phyloP scores from a whole-genome alignment of 805 yeast genomes.

The Maudiozyma barnettii region DNA sequence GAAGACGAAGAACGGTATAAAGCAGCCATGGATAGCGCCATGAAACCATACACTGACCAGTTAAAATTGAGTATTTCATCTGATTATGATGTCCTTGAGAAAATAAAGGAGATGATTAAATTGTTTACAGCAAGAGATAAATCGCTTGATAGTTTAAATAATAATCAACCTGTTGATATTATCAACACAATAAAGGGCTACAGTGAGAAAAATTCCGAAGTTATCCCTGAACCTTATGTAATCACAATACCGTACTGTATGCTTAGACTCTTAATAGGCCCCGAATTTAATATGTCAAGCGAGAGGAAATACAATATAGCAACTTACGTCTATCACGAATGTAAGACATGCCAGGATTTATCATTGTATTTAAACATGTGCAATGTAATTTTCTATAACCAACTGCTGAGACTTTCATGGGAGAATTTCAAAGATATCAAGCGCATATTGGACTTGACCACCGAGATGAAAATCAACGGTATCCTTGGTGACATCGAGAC shows the following conservation, averaged over 20 bases:
- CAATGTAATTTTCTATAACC: conserved; percentile 24
- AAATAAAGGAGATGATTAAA: conserved; percentile 8
- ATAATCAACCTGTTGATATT: conserved; percentile 7
- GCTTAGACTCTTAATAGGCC: conserved; percentile 11
- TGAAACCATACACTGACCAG: conserved; percentile 15
- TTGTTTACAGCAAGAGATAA: conserved; percentile 10
- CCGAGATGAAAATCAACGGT: conserved; percentile 28
- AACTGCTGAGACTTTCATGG: conserved; percentile 24
- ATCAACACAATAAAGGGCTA: conserved; percentile 12
- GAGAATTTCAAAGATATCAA: conserved; percentile 19
- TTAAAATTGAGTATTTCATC: conserved; percentile 10
- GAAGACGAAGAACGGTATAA: conserved; percentile 18
- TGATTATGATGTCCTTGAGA: conserved; percentile 20
- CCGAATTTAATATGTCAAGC: not conserved
- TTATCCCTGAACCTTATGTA: conserved; percentile 23
- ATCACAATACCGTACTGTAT: conserved; percentile 22
- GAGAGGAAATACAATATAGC: conserved; percentile 21
- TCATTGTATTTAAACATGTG: conserved; percentile 25
- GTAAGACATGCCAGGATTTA: conserved; percentile 20
- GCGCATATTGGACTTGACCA: conserved; percentile 12
- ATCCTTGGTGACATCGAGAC: conserved; percentile 25
- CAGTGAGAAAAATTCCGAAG: conserved; percentile 3
- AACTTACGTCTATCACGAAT: conserved; percentile 21
- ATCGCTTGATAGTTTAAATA: conserved; percentile 5
- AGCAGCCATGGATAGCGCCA: conserved; percentile 14